phyloP scores from a whole-genome alignment of 2,329 filamentous ascomycete genomes.

The Grosmannia clavigera region DNA sequence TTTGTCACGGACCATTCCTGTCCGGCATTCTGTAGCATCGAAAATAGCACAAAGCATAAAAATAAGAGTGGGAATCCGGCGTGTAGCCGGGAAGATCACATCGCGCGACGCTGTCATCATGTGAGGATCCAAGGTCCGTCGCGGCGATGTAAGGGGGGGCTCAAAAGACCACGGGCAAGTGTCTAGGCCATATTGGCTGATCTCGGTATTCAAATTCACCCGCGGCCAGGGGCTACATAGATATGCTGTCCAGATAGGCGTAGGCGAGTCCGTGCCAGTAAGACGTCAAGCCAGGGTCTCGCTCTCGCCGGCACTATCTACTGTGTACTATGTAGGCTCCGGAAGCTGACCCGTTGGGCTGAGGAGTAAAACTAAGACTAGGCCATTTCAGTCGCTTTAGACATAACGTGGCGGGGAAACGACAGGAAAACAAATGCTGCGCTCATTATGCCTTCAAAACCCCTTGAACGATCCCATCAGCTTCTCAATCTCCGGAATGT shows the following conservation, averaged over 20 bases:
- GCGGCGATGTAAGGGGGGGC: background rate
- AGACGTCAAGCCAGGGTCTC: background rate
- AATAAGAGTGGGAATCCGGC: background rate
- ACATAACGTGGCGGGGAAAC: background rate
- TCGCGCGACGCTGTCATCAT: background rate
- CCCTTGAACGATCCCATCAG: slow-evolving; percentile 12
- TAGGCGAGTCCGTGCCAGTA: too few relatives aligned
- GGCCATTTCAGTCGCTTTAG: background rate
- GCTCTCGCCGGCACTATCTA: background rate
- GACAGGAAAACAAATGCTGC: background rate
- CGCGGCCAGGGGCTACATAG: background rate
- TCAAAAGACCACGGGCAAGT: background rate
- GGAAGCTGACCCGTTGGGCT: background rate
- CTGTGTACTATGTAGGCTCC: background rate
- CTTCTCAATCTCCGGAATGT: slow-evolving; percentile 8
- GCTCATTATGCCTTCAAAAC: background rate
- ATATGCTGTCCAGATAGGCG: too few relatives aligned
- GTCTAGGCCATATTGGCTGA: background rate
- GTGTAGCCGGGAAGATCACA: background rate
- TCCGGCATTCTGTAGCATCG: background rate
- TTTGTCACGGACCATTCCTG: background rate
- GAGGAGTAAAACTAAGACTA: background rate
- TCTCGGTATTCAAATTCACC: background rate
- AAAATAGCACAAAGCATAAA: background rate
- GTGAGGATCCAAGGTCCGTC: background rate